Evolutionary conservation across 2,329 filamentous ascomycete species (phyloP).

Genomic region (Camillea tinctor): DNA sequence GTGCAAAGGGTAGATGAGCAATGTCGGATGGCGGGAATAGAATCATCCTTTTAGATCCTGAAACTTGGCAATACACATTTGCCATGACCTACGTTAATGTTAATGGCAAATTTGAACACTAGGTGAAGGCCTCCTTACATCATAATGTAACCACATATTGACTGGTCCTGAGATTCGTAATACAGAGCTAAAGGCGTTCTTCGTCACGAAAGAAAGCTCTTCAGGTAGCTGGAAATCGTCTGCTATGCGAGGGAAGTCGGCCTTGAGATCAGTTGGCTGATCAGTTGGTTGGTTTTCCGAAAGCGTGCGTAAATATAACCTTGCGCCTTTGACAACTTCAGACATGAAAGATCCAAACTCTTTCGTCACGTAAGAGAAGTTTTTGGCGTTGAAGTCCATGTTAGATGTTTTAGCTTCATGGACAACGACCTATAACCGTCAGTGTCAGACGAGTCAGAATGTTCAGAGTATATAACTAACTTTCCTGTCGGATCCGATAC

Average conservation of each 20-base stretch:
- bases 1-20: constrained; percentile 64
- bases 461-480: constrained; percentile 39
- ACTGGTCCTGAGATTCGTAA: constrained; percentile 77
- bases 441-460: background rate
- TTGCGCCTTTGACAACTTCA: constrained; percentile 56
- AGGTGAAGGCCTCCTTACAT: constrained; percentile 49
- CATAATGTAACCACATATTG: constrained; percentile 89
- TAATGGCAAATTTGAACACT: constrained; percentile 1
- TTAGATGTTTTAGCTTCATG: constrained; percentile 64
- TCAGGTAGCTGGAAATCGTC: constrained; percentile 68
- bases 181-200: constrained; percentile 74
- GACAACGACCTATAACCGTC: constrained; percentile 59
- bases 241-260: constrained; percentile 70
- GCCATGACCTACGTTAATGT: constrained; percentile 65
- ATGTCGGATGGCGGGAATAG: constrained; percentile 80
- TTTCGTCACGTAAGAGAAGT: constrained; percentile 74
- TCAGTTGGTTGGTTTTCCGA: constrained; percentile 68
- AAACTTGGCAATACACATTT: constrained; percentile 79
- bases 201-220: constrained; percentile 55
- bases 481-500: constrained; percentile 60
- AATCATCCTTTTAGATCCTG: constrained; percentile 69
- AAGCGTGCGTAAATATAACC: constrained; percentile 75
- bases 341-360: constrained; percentile 66
- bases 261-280: constrained; percentile 64
- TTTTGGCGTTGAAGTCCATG: constrained; percentile 82